Evolutionary conservation across 1,139 yeast species (phyloP).

Genomic region (Geotrichum carabidarum): DNA sequence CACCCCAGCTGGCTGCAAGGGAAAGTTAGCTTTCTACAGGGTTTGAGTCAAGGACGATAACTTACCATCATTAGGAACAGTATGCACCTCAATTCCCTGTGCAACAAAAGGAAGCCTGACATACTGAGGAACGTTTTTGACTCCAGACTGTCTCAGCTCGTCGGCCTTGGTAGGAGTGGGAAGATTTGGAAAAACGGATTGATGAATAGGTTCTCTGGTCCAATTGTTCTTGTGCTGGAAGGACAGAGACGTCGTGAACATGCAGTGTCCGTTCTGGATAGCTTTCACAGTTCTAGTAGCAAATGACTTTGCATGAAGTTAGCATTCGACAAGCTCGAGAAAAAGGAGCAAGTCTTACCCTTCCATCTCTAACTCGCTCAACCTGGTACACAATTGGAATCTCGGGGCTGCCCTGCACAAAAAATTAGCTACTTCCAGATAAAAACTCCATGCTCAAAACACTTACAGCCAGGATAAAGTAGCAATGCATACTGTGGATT

Average conservation of each 20-base stretch:
- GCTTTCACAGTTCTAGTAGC: conserved; percentile 56
- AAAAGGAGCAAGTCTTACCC: conserved; percentile 30
- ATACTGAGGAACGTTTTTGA: conserved; percentile 29
- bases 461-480: conserved; percentile 42
- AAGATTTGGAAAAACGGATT: conserved; percentile 24
- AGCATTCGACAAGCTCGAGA: neutral
- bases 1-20: conserved; percentile 18
- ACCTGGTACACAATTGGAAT: conserved; percentile 56
- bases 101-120: neutral
- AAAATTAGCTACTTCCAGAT: conserved; percentile 28
- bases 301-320: conserved; percentile 37
- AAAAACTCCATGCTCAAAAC: conserved; percentile 22
- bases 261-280: conserved; percentile 48
- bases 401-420: conserved; percentile 43
- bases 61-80: neutral
- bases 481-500: conserved; percentile 51
- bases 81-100: neutral
- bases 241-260: conserved; percentile 53
- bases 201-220: conserved; percentile 20
- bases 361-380: conserved; percentile 53
- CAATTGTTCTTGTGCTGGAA: conserved; percentile 36
- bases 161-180: conserved; percentile 5
- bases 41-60: neutral
- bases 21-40: conserved; percentile 23
- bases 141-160: neutral